Evolutionary conservation across 2,329 filamentous ascomycete genomes (phyloP), one percentile per base, ranked within the genome.

Genomic region (Cercospora nicotianae): DNA sequence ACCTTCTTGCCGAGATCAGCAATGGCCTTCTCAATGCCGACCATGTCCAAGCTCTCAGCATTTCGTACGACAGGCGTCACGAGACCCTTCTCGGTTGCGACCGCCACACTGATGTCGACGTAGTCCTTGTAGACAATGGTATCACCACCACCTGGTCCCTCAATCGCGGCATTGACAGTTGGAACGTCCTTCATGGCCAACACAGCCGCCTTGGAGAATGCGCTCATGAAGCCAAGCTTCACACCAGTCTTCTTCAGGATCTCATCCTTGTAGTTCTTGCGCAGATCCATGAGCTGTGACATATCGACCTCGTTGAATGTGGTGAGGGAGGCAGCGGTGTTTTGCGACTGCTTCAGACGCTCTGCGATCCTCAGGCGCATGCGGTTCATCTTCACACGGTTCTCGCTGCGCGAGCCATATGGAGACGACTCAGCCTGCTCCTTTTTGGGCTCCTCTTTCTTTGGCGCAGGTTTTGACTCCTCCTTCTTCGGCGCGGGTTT

Each of bases 231-330:
- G n/a, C 95, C 95, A 64, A 99, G 90, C 85, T 98, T 99, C 67
- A 98, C 91, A 55, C 94, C 94, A 9, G 92, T 95, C 85, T 94
- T 96, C 87, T 98, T 97, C 67, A 98, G 85, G 23, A 97, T 85
- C 68, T 97, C 94, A 68, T 98, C 94, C 85, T 98, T 98, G 87
- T 98, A 98, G 58, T 93, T 85, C 81, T 96, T 97, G 75, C 95
- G 91, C 85, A 99, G 94, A 71, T 97, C 93, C 91, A 98, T 97
- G 60, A 99, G 85, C 23, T 91, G 92, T 33, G 94, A 96, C 95
- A 99, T 99, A 81, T 99, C 95, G 69, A 99, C 95, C 82, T 98
- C 94, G 81, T 99, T 97, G 87, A 99, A 99, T 28, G 95, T 99
- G 59, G 95, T 98, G 63, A 99, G 86, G 3, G 95, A 97, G 55